Percentiles rank a stretch among this genome's conserved stretches.
phyloP scores from a whole-genome alignment of 1,284 basidiomycete genomes.

The Cutaneotrichosporon sp. region DNA sequence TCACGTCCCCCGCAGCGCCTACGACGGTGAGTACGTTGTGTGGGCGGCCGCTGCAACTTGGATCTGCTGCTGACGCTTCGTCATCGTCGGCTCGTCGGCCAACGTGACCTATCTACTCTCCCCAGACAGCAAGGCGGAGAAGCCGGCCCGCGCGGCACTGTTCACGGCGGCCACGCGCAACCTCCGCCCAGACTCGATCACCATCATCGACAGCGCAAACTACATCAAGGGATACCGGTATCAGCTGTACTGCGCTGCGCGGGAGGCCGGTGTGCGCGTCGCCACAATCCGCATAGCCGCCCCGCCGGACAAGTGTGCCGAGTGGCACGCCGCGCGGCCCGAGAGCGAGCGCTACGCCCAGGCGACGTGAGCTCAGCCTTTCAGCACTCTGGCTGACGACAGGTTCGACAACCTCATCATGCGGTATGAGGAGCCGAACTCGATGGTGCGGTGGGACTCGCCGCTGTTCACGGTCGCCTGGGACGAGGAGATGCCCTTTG shows the following conservation, averaged over 20 bases:
- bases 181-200: slow-evolving; percentile 66
- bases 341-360: slow-evolving; percentile 55
- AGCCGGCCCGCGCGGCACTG: slow-evolving; percentile 79
- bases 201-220: slow-evolving; percentile 86
- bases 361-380: slow-evolving; percentile 61
- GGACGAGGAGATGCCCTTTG: slow-evolving; percentile 61
- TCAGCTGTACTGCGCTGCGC: slow-evolving; percentile 92
- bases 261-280: slow-evolving; percentile 77
- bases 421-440: slow-evolving; percentile 92
- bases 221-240: slow-evolving; percentile 98
- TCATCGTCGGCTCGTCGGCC: neutral
- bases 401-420: slow-evolving; percentile 84
- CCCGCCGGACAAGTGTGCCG: slow-evolving; percentile 67
- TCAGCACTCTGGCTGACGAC: slow-evolving; percentile 19
- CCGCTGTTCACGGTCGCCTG: slow-evolving; percentile 81
- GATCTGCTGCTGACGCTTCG: neutral
- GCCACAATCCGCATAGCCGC: slow-evolving; percentile 83
- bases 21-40: slow-evolving; percentile 59
- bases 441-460: slow-evolving; percentile 95
- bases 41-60: too few relatives aligned
- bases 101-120: neutral
- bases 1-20: slow-evolving; percentile 61
- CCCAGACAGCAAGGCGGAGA: slow-evolving; percentile 75
- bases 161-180: slow-evolving; percentile 78
- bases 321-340: slow-evolving; percentile 61